A percentile compares a stretch with the other conserved stretches of the same genome.
Conservation (phyloP, 176 grass and related monocot genomes). For the Phoenix roebelenii region DNA sequence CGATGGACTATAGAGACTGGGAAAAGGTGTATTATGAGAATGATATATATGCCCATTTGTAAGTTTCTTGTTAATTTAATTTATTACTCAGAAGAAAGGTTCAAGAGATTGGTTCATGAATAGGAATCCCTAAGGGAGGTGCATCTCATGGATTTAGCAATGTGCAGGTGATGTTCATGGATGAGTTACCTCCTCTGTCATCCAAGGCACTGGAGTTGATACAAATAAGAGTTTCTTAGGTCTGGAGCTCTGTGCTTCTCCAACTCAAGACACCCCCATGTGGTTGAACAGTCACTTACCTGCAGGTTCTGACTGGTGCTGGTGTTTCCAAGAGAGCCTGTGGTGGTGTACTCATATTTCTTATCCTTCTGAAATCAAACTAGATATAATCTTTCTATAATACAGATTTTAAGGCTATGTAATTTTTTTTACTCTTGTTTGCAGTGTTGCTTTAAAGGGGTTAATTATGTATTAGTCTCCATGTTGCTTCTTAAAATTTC, state of each 20-base stretch:
- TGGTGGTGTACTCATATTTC: not conserved
- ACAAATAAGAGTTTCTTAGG: not conserved
- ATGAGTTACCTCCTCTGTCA: constrained; percentile 14
- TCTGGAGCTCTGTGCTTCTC: constrained; percentile 8
- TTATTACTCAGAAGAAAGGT: no score
- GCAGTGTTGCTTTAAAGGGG: no score
- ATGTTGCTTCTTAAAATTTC: no score
- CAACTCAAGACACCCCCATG: constrained; percentile 16
- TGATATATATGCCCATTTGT: no score
- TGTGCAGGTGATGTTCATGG: constrained; percentile 22
- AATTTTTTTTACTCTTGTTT: no score
- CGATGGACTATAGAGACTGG: no score
- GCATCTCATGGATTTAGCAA: constrained; percentile 38
- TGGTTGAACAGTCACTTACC: not conserved
- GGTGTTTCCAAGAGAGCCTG: constrained; percentile 1
- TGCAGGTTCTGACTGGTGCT: constrained; percentile 4
- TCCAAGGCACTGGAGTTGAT: constrained; percentile 19
- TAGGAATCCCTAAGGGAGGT: not conserved
- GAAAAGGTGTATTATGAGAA: no score
- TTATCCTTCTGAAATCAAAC: constrained; percentile 1
- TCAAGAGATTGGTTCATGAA: no score
- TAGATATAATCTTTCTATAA: not conserved
- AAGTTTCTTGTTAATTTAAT: no score
- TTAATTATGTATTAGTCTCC: no score
- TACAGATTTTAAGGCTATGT: no score